Base-by-base conservation (phyloP, 176 grass and related monocot species). In the Tillandsia fasciculata region DNA sequence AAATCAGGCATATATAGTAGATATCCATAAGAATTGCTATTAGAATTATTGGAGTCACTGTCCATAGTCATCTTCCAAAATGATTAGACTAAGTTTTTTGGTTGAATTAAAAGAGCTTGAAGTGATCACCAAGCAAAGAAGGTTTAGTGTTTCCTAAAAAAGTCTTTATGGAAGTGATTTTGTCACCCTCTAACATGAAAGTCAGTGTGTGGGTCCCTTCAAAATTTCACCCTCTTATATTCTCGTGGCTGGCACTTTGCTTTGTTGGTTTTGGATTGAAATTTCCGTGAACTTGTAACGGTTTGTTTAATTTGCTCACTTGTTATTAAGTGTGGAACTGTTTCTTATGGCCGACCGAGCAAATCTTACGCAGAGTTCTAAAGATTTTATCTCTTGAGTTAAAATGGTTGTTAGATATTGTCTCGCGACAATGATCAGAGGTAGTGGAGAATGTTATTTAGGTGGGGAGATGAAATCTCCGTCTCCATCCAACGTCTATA, bases 321-420 rank as follows among this genome's bases (percentile, higher is more conserved):
- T 12, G 0, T 26, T 70, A 26, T 33, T 48, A n/a, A 9, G 29
- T 23, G 53, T 28, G 3, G 53, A 17, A 26, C 48, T 70, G 68
- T 70, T 14, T 53, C 22, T 27, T 52, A 70, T 53, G 68, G 68
- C 68, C 22, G 68, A 70, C 49, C 10, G 20, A 20, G 9, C 20
- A 70, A 70, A 52, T 52, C 20, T 10, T 3, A 12, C 5, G n/a
- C 50, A 51, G 10, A 49, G 22, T 27, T 13, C 2, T 10, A 52
- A 52, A 29, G 26, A 27, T 26, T 23, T 8, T 14, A 53, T 9
- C 33, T 42, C 33, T 42, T 7, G 33, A 42, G 33, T 42, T 42
- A 42, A 42, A 42, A 42, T 42, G 33, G 33, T 7, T 42, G 26
- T 52, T 27, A 4, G 9, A 26, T 66, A 33, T 33, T 10, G 26